Conservation (phyloP, 352 stramenopile species). For the Globisporangium nunn region DNA sequence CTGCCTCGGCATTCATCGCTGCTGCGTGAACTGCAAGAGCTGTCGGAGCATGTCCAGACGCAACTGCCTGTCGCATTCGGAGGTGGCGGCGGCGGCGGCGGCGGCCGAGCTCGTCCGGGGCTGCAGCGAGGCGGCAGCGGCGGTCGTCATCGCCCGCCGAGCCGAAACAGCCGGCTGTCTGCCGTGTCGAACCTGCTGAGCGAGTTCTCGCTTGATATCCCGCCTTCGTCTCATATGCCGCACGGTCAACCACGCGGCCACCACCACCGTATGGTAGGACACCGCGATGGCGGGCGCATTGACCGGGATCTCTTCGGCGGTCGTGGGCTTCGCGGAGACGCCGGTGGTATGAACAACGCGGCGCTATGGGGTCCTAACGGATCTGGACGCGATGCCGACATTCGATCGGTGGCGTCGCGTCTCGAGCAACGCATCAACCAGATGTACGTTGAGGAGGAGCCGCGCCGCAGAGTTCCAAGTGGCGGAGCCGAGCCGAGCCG, state of each 20-base stretch:
- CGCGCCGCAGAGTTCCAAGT: constrained; percentile 7
- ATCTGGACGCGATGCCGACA: constrained; percentile 36
- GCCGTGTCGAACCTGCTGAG: constrained; percentile 72
- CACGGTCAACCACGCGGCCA: constrained; percentile 22
- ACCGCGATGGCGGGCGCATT: constrained; percentile 37
- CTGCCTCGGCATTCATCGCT: constrained; percentile 64
- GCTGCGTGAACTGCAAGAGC: constrained; percentile 64
- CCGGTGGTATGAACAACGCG: constrained; percentile 14
- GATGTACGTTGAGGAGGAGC: constrained; percentile 32
- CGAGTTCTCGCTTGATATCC: constrained; percentile 79
- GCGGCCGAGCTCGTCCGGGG: constrained; percentile 14
- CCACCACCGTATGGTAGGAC: constrained; percentile 8
- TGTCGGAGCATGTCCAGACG: constrained; percentile 72
- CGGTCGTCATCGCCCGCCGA: constrained; percentile 43
- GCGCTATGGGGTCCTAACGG: constrained; percentile 30
- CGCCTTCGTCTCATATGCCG: constrained; percentile 31
- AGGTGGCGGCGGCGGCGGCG: constrained; percentile 6
- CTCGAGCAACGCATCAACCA: constrained; percentile 69
- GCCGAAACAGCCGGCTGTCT: constrained; percentile 53
- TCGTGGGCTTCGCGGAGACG: constrained; percentile 30
- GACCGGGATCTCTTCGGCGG: constrained; percentile 49
- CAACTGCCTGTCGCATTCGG: constrained; percentile 38
- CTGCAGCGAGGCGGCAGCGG: constrained; percentile 37
- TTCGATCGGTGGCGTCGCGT: constrained; percentile 61
- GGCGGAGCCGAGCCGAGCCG: constrained; percentile 3